Evolutionary conservation across 768 basidiomycete species (phyloP).

Genomic region (Lentinula detonsa): DNA sequence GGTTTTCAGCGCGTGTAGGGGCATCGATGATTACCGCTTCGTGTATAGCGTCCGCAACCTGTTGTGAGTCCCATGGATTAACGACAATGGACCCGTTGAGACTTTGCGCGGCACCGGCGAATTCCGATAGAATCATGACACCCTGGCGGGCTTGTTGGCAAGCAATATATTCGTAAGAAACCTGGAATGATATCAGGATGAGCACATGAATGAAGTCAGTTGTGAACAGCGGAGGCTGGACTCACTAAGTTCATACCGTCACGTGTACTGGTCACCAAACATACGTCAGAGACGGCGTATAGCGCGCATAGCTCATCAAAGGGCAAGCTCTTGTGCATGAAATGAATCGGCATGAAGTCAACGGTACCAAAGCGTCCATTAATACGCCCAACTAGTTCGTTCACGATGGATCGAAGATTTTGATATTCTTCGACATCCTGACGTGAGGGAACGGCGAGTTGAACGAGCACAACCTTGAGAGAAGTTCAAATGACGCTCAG

Average conservation of each 20-base stretch:
- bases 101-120: slow-evolving; percentile 95
- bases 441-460: slow-evolving; percentile 94
- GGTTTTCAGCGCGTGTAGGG: slow-evolving; percentile 83
- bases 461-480: slow-evolving; percentile 82
- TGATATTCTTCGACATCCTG: slow-evolving; percentile 99
- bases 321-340: slow-evolving; percentile 92
- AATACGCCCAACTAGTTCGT: slow-evolving; percentile 97
- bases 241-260: slow-evolving; percentile 98
- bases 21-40: slow-evolving; percentile 88
- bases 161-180: slow-evolving; percentile 97
- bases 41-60: slow-evolving; percentile 96
- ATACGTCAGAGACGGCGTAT: slow-evolving; percentile 95
- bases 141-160: slow-evolving; percentile 92
- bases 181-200: slow-evolving; percentile 40
- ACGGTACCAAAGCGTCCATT: slow-evolving; percentile 99
- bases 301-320: slow-evolving; percentile 98
- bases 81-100: slow-evolving; percentile 95
- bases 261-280: slow-evolving; percentile 89
- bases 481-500: not conserved
- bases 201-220: slow-evolving; percentile 12
- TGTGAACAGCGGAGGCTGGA: slow-evolving; percentile 9
- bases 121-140: slow-evolving; percentile 97
- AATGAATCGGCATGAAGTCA: slow-evolving; percentile 99
- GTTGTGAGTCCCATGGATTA: slow-evolving; percentile 99
- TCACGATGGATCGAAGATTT: slow-evolving; percentile 90